A percentile compares a stretch with the other conserved stretches of the same genome.
These are phyloP conservation scores for Candida nitratophila DNA, from an alignment of 805 yeast genomes.

Conservation along the genomic window DNA sequence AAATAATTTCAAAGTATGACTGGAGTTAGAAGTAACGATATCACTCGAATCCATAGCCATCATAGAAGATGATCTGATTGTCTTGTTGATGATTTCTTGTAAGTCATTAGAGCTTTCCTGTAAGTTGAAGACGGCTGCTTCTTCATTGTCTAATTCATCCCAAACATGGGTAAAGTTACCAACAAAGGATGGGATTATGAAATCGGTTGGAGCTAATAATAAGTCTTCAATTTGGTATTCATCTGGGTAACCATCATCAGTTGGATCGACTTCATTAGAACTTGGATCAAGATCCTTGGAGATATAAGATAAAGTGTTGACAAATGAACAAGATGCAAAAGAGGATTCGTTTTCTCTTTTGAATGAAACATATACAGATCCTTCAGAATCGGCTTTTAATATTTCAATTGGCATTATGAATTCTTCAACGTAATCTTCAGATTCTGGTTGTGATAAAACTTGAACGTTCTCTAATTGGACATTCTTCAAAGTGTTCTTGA, in stretches of 20 bases:
- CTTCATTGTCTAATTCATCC: conserved; percentile 64
- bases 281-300: conserved; percentile 74
- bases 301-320: conserved; percentile 64
- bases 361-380: conserved; percentile 74
- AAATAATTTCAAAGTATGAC: conserved; percentile 71
- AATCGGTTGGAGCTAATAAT: conserved; percentile 73
- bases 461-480: conserved; percentile 71
- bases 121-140: conserved; percentile 61
- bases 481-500: conserved; percentile 78
- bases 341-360: conserved; percentile 40
- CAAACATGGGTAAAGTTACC: conserved; percentile 68
- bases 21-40: conserved; percentile 44
- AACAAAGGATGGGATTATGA: conserved; percentile 65
- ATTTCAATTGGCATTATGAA: conserved; percentile 68
- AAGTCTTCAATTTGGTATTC: conserved; percentile 87
- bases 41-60: conserved; percentile 73
- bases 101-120: conserved; percentile 29
- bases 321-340: conserved; percentile 36
- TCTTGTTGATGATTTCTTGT: conserved; percentile 49
- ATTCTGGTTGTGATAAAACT: conserved; percentile 60
- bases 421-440: conserved; percentile 54
- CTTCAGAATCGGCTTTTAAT: conserved; percentile 64
- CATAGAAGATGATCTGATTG: conserved; percentile 50
- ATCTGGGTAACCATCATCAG: conserved; percentile 83
- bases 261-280: conserved; percentile 59